phyloP scores from a whole-genome alignment of 2,329 filamentous ascomycete species.

The Aspergillus transmontanensis region DNA sequence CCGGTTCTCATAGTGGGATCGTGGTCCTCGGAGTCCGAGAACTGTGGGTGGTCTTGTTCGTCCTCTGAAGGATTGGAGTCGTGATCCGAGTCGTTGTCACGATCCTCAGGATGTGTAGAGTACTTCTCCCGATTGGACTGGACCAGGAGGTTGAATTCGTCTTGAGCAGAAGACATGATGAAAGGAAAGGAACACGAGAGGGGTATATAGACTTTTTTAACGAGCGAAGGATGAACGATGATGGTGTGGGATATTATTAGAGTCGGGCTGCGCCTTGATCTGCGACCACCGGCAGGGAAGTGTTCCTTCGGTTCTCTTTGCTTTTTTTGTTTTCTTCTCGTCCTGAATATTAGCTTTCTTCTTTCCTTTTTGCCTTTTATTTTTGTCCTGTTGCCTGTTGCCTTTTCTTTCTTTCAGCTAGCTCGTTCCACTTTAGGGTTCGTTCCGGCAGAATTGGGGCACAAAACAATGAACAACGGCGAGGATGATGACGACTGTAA shows the following conservation, averaged over 20 bases:
- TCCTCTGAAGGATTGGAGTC: constrained; percentile 28
- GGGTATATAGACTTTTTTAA: constrained; percentile 16
- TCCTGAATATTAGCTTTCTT: background rate
- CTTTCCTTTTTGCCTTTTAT: background rate
- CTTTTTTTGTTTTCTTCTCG: background rate
- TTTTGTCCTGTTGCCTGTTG: background rate
- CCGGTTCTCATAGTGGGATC: constrained; percentile 39
- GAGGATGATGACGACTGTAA: constrained; percentile 3
- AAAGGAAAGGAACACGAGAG: constrained; percentile 19
- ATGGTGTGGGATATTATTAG: constrained; percentile 15
- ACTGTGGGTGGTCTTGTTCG: constrained; percentile 30
- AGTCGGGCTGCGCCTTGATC: constrained; percentile 16
- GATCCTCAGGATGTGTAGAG: constrained; percentile 48
- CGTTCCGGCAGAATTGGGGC: background rate
- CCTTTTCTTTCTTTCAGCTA: background rate
- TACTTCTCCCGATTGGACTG: constrained; percentile 38
- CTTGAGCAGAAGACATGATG: constrained; percentile 48
- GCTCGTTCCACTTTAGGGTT: background rate
- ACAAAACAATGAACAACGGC: background rate
- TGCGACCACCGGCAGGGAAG: constrained; percentile 10
- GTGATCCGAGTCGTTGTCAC: constrained; percentile 32
- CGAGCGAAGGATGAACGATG: constrained; percentile 14
- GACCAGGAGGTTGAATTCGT: constrained; percentile 50
- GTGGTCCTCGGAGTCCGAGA: constrained; percentile 39
- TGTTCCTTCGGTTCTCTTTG: constrained; percentile 1